phyloP scores from a whole-genome alignment of 2,329 filamentous ascomycete species.

The Calycina marina region DNA sequence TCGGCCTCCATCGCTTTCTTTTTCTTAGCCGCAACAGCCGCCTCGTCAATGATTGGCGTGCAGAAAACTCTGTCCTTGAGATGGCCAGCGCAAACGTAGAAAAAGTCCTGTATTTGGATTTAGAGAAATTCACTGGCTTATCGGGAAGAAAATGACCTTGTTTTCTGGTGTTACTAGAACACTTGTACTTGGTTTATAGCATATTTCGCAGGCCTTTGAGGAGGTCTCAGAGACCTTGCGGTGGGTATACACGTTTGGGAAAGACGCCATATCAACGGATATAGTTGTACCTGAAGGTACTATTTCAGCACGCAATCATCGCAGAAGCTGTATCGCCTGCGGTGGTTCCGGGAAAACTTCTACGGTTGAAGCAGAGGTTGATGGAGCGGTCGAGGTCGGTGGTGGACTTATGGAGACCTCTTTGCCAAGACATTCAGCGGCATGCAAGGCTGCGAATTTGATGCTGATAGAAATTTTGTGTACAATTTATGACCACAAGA shows the following conservation, averaged over 20 bases:
- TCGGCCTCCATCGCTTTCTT: constrained; percentile 52
- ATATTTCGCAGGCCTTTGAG: constrained; percentile 76
- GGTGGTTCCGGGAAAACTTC: no score
- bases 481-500: background rate
- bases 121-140: constrained; percentile 1
- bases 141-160: constrained; percentile 42
- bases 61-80: constrained; percentile 75
- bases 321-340: no score
- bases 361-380: no score
- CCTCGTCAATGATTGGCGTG: constrained; percentile 56
- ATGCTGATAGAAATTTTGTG: background rate
- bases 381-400: background rate
- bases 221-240: constrained; percentile 76
- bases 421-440: no score
- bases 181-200: constrained; percentile 75
- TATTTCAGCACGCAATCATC: no score
- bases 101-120: constrained; percentile 51
- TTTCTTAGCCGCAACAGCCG: constrained; percentile 40
- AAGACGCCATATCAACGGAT: constrained; percentile 26
- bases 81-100: constrained; percentile 77
- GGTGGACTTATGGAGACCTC: no score
- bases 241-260: constrained; percentile 71
- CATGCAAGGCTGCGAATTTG: background rate
- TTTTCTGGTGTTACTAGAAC: constrained; percentile 83
- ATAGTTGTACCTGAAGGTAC: no score